Evolutionary conservation across 805 yeast species (phyloP).

Genomic region (Priceomyces medius): DNA sequence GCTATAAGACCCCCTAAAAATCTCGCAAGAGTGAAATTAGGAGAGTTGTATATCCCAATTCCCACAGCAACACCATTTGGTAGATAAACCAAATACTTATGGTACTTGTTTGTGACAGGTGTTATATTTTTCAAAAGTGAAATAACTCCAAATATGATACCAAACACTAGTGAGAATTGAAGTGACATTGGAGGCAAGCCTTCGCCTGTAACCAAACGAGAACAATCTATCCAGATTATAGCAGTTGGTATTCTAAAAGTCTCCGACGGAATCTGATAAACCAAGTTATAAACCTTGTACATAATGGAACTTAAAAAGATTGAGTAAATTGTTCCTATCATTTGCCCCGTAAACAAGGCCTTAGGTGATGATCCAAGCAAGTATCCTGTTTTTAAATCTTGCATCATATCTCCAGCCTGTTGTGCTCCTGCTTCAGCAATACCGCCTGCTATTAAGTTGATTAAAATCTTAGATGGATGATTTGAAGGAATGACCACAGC

Average conservation of each 20-base stretch:
- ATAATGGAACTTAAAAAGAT: slow-evolving; percentile 74
- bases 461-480: slow-evolving; percentile 78
- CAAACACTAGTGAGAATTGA: slow-evolving; percentile 59
- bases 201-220: slow-evolving; percentile 85
- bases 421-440: slow-evolving; percentile 98
- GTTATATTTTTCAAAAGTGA: slow-evolving; percentile 61
- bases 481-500: slow-evolving; percentile 73
- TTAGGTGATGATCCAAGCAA: slow-evolving; percentile 86
- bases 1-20: slow-evolving; percentile 83
- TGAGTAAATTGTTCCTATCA: slow-evolving; percentile 85
- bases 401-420: slow-evolving; percentile 98
- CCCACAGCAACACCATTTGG: slow-evolving; percentile 98
- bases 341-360: slow-evolving; percentile 88
- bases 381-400: slow-evolving; percentile 93
- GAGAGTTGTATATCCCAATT: slow-evolving; percentile 90
- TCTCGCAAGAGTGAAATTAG: slow-evolving; percentile 90
- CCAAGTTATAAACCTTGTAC: slow-evolving; percentile 76
- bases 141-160: slow-evolving; percentile 64
- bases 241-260: slow-evolving; percentile 92
- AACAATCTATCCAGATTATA: slow-evolving; percentile 94
- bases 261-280: slow-evolving; percentile 81
- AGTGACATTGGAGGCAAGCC: slow-evolving; percentile 82
- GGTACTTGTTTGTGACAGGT: slow-evolving; percentile 39
- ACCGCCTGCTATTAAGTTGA: slow-evolving; percentile 92
- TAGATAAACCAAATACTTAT: slow-evolving; percentile 51